Base-by-base conservation (phyloP, 1,284 basidiomycete genomes). In the Tilletia setariae region DNA sequence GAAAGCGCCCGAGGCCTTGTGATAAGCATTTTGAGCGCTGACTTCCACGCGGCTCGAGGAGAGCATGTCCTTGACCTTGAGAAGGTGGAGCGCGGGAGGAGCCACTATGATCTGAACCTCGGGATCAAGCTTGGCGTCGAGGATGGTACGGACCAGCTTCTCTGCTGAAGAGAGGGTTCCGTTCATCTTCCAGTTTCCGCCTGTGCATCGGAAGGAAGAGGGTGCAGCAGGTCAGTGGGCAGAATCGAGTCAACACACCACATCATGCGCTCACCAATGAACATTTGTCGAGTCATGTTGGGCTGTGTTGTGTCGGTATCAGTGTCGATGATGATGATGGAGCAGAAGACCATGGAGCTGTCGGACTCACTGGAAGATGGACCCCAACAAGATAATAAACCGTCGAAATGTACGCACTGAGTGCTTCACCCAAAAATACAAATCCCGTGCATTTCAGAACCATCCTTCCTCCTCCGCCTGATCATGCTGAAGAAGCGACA, bases 11-110 rank as follows among this genome's bases (percentile, higher is more conserved):
- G 88, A 89, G 15, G 87, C 81, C 84, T 93, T 91, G 83, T 87
- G 86, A 87, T 94, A 93, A 77, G 89, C 89, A 86, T 98, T 98
- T 85, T 99, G 96, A 25, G 94, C 95, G 15, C 92, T 84, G 72
- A 98, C 88, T 40, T 70, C 59, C 28, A 82, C 68, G 15, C 35
- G 30, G 19, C 64, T 67, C 35, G 67, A 70, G 63, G 68, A 61
- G 28, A 82, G 71, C 59, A 71, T 69, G 63, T 79, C 75, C 75
- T 79, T 70, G 28, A 78, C 76, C 19, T 72, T 62, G 1, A 81
- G 68, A 16, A 82, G 76, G 74, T 82, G 74, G 51, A 82, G 68
- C 30, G 75, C 72, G 9, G 81, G 79, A n/a, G 81, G 81, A 2
- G 81, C 73, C 13, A 82, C 72, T 32, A 82, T 79, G 25, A 81